These are phyloP conservation scores for Cicer yamashitae DNA, from an alignment of 306 rosid genomes.

Conservation along the genomic window DNA sequence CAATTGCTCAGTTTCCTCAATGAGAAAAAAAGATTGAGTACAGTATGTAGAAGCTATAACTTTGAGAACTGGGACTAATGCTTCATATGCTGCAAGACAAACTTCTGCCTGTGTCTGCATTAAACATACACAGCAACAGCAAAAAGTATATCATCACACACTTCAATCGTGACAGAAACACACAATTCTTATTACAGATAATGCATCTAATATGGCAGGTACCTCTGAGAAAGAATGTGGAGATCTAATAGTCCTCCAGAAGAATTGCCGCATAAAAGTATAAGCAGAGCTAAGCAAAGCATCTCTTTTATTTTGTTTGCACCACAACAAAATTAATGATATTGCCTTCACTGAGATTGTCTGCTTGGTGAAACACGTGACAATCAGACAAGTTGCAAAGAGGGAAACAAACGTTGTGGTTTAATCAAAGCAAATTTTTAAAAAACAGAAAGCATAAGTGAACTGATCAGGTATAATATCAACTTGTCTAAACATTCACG, in stretches of 20 bases:
- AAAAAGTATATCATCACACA: constrained; percentile 39
- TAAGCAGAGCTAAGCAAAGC: constrained; percentile 53
- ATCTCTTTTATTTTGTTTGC: constrained; percentile 57
- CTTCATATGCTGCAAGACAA: constrained; percentile 86
- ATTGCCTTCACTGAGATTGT: constrained; percentile 72
- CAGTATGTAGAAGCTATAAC: constrained; percentile 62
- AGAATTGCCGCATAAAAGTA: constrained; percentile 78
- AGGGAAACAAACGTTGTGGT: constrained; percentile 16
- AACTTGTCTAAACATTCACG: constrained; percentile 28
- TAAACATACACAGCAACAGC: constrained; percentile 43
- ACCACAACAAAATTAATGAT: constrained; percentile 67
- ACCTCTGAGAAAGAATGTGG: constrained; percentile 77
- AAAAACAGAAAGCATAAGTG: background rate
- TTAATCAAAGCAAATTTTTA: constrained; percentile 32
- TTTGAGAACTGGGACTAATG: constrained; percentile 68
- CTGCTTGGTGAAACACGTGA: constrained; percentile 55
- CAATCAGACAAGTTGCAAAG: constrained; percentile 38
- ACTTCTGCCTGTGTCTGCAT: constrained; percentile 80
- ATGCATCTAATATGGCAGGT: constrained; percentile 40
- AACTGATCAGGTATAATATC: constrained; percentile 15
- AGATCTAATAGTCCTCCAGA: constrained; percentile 66
- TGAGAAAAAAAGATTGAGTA: constrained; percentile 48
- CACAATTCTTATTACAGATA: constrained; percentile 22
- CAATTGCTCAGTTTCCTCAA: constrained; percentile 50
- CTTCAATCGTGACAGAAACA: constrained; percentile 38